A percentile compares a stretch with the other conserved stretches of the same genome.
These are phyloP conservation scores for Huntiella omanensis DNA, from an alignment of 2,329 filamentous ascomycete species.

Conservation along the genomic window DNA sequence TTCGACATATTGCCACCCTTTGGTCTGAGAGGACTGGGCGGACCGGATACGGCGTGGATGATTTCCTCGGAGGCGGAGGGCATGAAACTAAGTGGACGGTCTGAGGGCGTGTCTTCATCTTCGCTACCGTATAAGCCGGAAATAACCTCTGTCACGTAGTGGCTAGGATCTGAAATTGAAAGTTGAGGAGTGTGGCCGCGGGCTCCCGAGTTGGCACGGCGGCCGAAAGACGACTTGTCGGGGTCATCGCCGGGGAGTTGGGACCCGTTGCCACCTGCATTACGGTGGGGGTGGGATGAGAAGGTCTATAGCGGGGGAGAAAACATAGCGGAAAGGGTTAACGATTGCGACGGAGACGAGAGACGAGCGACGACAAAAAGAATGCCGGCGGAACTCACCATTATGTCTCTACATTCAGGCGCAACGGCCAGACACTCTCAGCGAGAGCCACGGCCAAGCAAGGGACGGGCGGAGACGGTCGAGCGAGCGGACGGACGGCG, in stretches of 20 bases:
- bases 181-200: constrained; percentile 39
- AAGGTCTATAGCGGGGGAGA: neutral
- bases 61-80: constrained; percentile 13
- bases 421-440: constrained; percentile 11
- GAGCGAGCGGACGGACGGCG: neutral
- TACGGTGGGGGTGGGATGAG: constrained; percentile 28
- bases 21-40: constrained; percentile 13
- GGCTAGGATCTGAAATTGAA: constrained; percentile 68
- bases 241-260: too few species aligned
- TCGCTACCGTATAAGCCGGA: constrained; percentile 74
- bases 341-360: neutral
- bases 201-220: constrained; percentile 17
- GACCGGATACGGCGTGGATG: constrained; percentile 21
- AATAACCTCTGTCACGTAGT: constrained; percentile 89
- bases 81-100: constrained; percentile 59
- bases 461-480: neutral
- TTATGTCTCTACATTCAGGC: constrained; percentile 6
- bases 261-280: constrained; percentile 29
- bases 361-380: neutral
- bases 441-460: constrained; percentile 6
- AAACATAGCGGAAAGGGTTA: constrained; percentile 3
- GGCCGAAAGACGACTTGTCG: constrained; percentile 23
- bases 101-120: constrained; percentile 38
- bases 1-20: constrained; percentile 24
- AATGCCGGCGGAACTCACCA: constrained; percentile 7